Conservation (phyloP, 192 early-diverging fungal species). For the Linnemannia schmuckeri region DNA sequence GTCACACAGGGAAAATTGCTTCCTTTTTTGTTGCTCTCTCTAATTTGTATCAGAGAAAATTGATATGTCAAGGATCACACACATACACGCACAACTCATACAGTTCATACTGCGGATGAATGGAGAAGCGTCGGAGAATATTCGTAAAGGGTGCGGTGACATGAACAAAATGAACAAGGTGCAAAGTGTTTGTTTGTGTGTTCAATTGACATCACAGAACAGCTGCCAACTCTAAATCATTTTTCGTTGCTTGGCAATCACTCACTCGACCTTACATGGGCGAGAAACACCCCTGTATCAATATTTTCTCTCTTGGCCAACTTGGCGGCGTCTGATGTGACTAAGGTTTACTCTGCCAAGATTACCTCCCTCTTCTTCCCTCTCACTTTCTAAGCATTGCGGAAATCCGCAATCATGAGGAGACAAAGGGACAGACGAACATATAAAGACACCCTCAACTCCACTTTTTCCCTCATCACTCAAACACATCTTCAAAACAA, state of each 20-base stretch:
- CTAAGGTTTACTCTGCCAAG: neutral
- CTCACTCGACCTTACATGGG: no score
- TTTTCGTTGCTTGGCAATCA: neutral
- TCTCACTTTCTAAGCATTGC: neutral
- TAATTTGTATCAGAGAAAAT: no score
- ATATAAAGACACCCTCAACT: neutral
- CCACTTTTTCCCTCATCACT: neutral
- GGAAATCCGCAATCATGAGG: neutral
- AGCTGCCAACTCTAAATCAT: neutral
- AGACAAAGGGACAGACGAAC: neutral
- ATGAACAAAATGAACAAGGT: no score
- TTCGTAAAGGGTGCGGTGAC: neutral
- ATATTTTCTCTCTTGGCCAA: neutral
- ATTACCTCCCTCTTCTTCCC: neutral
- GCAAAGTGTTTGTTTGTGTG: neutral
- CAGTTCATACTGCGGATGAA: neutral
- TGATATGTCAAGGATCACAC: no score
- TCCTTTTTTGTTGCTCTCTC: neutral
- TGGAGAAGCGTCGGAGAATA: neutral
- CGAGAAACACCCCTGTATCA: no score
- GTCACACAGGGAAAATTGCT: neutral
- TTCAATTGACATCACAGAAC: neutral
- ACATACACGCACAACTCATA: no score
- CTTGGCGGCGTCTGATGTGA: neutral
- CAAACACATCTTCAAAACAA: neutral